Percentiles rank a stretch among this genome's conserved stretches.
Evolutionary conservation across 2,329 filamentous ascomycete species (phyloP).

Genomic region (Verticillium longisporum): DNA sequence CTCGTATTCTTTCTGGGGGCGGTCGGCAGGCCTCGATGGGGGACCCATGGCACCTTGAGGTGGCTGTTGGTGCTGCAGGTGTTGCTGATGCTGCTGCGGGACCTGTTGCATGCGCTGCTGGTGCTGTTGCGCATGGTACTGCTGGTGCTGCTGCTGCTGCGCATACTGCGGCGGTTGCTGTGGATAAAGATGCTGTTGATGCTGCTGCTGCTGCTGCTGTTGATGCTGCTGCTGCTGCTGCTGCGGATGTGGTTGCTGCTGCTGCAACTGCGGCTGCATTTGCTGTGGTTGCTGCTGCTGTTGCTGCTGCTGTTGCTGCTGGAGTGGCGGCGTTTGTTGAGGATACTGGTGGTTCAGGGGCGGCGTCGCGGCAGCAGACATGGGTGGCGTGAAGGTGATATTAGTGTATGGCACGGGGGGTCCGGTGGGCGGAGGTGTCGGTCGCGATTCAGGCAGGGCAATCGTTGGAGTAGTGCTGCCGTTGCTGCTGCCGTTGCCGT

Average conservation of each 20-base stretch:
- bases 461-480: slow-evolving; percentile 22
- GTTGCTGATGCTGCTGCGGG: background rate
- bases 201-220: background rate
- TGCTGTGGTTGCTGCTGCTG: background rate
- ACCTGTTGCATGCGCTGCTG: background rate
- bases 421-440: slow-evolving; percentile 9
- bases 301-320: slow-evolving; percentile 3
- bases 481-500: slow-evolving; percentile 25
- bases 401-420: slow-evolving; percentile 14
- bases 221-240: slow-evolving; percentile 12
- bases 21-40: slow-evolving; percentile 55
- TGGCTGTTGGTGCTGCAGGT: slow-evolving; percentile 15
- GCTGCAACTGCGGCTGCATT: background rate
- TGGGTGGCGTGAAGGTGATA: slow-evolving; percentile 11
- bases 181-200: slow-evolving; percentile 1
- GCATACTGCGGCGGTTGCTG: background rate
- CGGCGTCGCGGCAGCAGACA: background rate
- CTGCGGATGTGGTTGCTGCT: slow-evolving; percentile 4
- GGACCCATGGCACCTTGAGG: slow-evolving; percentile 43
- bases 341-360: background rate
- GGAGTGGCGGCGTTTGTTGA: background rate
- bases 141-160: background rate
- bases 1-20: slow-evolving; percentile 53
- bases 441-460: slow-evolving; percentile 13
- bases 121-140: slow-evolving; percentile 2